Evolutionary conservation across 2,329 filamentous ascomycete genomes (phyloP).

Genomic region (Endoconidiophora polonica): DNA sequence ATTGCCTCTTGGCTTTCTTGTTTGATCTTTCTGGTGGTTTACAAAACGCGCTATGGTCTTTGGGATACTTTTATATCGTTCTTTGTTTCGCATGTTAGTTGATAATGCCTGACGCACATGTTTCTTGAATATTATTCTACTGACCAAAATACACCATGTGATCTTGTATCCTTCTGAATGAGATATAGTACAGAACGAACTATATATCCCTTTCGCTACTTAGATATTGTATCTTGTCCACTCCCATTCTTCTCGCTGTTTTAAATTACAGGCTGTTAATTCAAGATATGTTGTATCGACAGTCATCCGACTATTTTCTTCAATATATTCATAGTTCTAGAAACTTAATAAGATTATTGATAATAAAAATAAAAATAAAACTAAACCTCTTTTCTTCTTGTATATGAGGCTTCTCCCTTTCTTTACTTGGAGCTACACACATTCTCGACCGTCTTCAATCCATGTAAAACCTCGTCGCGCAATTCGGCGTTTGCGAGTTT

Average conservation of each 20-base stretch:
- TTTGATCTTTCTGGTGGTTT: neutral
- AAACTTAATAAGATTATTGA: neutral
- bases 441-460: constrained; percentile 36
- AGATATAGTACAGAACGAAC: no score
- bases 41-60: no score
- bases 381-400: no score
- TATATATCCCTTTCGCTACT: no score
- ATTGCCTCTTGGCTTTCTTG: neutral
- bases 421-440: constrained; percentile 10
- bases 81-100: no score
- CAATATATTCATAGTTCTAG: neutral
- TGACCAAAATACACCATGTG: no score
- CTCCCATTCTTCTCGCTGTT: neutral
- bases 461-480: constrained; percentile 48
- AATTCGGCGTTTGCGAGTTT: constrained; percentile 50
- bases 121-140: no score
- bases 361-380: neutral
- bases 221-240: no score
- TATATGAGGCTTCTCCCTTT: no score
- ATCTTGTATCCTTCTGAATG: no score
- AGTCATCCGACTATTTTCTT: neutral
- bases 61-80: no score
- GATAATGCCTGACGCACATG: no score
- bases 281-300: constrained; percentile 2
- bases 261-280: constrained; percentile 8